Conservation (phyloP, 2,329 filamentous ascomycete genomes). For the Alternaria panax region DNA sequence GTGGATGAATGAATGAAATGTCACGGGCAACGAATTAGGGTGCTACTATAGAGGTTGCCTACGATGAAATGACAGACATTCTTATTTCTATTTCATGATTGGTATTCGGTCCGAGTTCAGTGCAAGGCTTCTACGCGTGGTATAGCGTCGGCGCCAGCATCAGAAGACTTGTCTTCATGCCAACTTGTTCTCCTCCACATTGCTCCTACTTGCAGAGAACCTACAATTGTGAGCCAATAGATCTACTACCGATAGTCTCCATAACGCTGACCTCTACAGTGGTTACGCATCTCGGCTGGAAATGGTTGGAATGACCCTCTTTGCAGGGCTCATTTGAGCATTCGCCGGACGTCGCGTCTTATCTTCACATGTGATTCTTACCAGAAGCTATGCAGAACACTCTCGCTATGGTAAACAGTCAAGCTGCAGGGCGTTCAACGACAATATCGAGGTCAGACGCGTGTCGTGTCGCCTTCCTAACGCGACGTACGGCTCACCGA, state of each 20-base stretch:
- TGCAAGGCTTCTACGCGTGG: background rate
- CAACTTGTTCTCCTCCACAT: background rate
- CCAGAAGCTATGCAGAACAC: background rate
- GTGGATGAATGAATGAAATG: background rate
- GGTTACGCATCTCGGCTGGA: background rate
- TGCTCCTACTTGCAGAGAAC: too few relatives aligned
- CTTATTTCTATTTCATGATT: background rate
- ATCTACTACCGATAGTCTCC: background rate
- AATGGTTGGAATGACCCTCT: background rate
- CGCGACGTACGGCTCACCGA: background rate
- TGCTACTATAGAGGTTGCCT: background rate
- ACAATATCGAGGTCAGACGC: background rate
- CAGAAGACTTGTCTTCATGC: background rate
- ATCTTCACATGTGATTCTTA: background rate
- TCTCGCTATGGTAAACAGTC: background rate
- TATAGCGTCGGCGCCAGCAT: background rate
- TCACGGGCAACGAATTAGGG: background rate
- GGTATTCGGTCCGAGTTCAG: background rate
- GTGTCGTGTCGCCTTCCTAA: background rate
- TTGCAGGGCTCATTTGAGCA: background rate
- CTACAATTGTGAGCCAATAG: background rate
- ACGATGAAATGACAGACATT: constrained; percentile 12
- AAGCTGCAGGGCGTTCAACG: background rate
- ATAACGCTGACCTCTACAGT: background rate
- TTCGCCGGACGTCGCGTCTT: background rate